Evolutionary conservation across 345 rosid species (phyloP), one percentile per base, ranked within the genome.

Genomic region (Brassica rapa): DNA sequence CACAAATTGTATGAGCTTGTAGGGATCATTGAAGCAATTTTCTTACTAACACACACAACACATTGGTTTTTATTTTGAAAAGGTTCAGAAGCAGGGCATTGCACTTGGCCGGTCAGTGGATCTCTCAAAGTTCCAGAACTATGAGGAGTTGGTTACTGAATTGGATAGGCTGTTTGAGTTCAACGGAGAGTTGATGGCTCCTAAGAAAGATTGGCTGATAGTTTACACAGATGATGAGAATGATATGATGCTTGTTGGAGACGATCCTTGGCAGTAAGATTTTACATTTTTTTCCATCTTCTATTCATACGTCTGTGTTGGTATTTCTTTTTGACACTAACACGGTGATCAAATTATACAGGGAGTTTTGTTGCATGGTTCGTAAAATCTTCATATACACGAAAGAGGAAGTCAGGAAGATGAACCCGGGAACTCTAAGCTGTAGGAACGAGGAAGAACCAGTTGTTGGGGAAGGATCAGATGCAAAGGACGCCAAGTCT

Each of bases 201-300:
- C 88, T 6, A 82, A 79, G 62, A 91, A 84, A 72, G 85, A 87
- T 62, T 91, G 97, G 98, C 80, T 87, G 72, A 77, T 91, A 35
- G 90, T 92, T 8, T 93, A 89, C 70, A 88, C 93, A 5, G 98
- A 94, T 81, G 91, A 89, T 55, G 98, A 94, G 83, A 90, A 84
- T 67, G 98, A 94, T 72, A 90, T 91, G 86, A 91, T 94, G 98
- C 94, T 89, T 68, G 94, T 90, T 46, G 98, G 97, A 43, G 98
- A 94, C 66, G 98, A 94, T 82, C 98, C 98, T 9, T 94, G 97
- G 98, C 89, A 83, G 98, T 91, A 89, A 83, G 94, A 56, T 72
- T 51, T 75, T 51, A 23, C 71, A 16, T 9, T 49, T 12, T 57
- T 24, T 12, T 29, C 33, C n/a, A 5, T 25, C 39, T 5, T 55